Evolutionary conservation across 2,329 filamentous ascomycete species (phyloP).

Genomic region (Aureobasidium sp.): DNA sequence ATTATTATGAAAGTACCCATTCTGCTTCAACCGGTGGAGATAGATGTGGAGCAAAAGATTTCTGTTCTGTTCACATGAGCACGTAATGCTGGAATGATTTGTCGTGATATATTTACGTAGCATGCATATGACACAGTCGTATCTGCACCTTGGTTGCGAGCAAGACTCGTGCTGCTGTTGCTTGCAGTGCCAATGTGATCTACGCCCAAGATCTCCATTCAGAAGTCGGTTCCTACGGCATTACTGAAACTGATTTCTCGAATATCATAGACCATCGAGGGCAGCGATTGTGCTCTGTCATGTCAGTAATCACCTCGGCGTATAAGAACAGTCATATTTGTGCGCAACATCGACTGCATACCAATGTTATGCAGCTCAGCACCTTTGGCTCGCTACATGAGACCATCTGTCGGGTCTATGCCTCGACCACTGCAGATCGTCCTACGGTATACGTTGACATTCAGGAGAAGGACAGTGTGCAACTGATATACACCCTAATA

Average conservation of each 20-base stretch:
- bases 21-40: not conserved
- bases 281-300: not conserved
- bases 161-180: not conserved
- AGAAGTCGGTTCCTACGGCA: no score
- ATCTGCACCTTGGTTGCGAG: not conserved
- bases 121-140: not conserved
- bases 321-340: not conserved
- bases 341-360: not conserved
- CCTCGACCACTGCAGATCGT: not conserved
- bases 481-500: not conserved
- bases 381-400: not conserved
- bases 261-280: not conserved
- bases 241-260: not conserved
- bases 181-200: not conserved
- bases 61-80: not conserved
- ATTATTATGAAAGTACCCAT: constrained; percentile 3
- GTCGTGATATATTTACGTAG: not conserved
- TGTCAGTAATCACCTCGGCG: not conserved
- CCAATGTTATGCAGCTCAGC: not conserved
- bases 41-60: not conserved
- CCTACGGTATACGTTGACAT: not conserved
- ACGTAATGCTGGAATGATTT: not conserved
- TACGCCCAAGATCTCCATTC: not conserved
- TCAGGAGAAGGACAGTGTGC: not conserved
- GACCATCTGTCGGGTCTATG: not conserved